Evolutionary conservation across 1,284 basidiomycete species (phyloP), one percentile per base, ranked within the genome.

Genomic region (Limonomyces culmigenus): DNA sequence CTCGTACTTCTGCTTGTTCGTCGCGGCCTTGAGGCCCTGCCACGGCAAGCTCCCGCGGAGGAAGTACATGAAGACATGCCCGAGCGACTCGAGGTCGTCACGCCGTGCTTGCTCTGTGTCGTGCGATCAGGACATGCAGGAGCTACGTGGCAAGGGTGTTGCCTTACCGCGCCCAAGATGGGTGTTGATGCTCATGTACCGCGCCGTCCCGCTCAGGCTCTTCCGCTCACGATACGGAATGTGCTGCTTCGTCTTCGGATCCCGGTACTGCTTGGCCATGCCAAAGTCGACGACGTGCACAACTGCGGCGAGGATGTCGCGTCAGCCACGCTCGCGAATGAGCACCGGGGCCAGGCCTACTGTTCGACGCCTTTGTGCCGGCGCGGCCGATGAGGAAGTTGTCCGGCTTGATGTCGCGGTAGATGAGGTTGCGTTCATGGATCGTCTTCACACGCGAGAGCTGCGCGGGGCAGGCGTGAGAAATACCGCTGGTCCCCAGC

Each of bases 1-100:
- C 63, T 96, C 91, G 61, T 95, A 96, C 66, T 95, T 95, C 62
- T 93, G 88, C 66, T 95, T 95, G 65, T 95, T 93, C 41, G 88
- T 95, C 15, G 88, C 88, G 29, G 88, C 91, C 60, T 93, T 95
- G 45, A 96, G 73, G 37, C 91, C 91, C 54, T 96, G 91, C 91
- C 89, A 96, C 19, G 91, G 91, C 34, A 95, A 57, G 42, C 86
- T 83, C 25, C 91, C 91, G 37, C 91, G 74, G 34, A 95, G 59
- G 59, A 96, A 95, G 65, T 96, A 96, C 81, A 96, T 91, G 62
- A 96, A 95, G 44, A 96, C 91, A 59, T 96, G 89, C 4, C 91
- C 91, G 4, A 96, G 69, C 2, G 91, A 83, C 61, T 96, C 91
- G 35, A 96, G 65, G 56, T 96, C 91, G 55, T 96, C 91, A 52